Evolutionary conservation across 1,139 yeast genomes (phyloP), one percentile per base, ranked within the genome.

Genomic region (Chernovozyma aurita): DNA sequence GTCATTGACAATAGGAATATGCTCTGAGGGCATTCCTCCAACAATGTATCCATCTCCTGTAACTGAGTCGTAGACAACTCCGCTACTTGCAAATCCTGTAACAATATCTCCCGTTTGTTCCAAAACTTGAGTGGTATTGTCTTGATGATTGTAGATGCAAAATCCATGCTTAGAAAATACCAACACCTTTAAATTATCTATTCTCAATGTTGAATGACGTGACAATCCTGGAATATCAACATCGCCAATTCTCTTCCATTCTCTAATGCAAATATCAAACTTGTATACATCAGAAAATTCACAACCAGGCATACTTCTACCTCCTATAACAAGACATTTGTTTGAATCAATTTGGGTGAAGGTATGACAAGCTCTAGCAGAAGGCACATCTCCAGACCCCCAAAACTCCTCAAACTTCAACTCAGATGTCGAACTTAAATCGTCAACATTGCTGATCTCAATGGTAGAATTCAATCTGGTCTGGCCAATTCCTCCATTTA

Each of bases 321-420:
- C 95, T 3, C 94, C 95, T 21, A 76, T 60, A n/a, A 83, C 44
- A 3, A 80, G 40, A 1, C 61, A 43, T 2, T 42, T 44, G 0
- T 52, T 49, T 4, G 52, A 48, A 1, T 50, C 46, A 1, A 76
- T 36, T 0, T 51, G 40, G 0, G 76, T 68, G 18, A 78, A 46
- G 0, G 78, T 61, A 47, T 85, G 90, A 42, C 85, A 73, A 76
- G 81, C 74, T 39, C 94, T 65, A 6, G 78, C 65, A 0, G 45
- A n/a, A 1, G 72, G 71, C 7, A 32, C 38, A 1, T 26, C 34
- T 1, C 42, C 48, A 7, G 18, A 22, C 1, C 32, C 25, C 11
- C 8, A 4, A 4, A 32, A 14, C 18, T 26, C 25, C 12, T 22
- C 33, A 9, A 29, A 16, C 7, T 33, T 35, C 11, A 34, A 30